Evolutionary conservation across 371 early-diverging fungal genomes (phyloP).

Genomic region (Mucor mucedo): DNA sequence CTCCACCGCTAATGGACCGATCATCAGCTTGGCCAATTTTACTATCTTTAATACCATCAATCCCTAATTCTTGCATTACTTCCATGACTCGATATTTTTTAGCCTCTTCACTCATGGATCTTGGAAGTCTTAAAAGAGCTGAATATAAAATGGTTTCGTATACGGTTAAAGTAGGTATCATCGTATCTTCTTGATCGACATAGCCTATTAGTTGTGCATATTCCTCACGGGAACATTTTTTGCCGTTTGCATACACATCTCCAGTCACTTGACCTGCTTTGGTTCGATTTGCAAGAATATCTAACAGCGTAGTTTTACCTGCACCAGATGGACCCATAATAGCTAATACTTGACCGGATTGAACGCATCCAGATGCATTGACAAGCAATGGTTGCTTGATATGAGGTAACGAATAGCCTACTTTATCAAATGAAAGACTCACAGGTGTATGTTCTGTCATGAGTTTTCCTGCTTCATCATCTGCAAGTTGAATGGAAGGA

Average conservation of each 20-base stretch:
- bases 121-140: slow-evolving; percentile 79
- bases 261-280: slow-evolving; percentile 67
- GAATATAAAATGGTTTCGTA: slow-evolving; percentile 83
- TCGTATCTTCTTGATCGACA: slow-evolving; percentile 87
- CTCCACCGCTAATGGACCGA: slow-evolving; percentile 88
- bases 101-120: slow-evolving; percentile 60
- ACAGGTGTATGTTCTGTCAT: slow-evolving; percentile 78
- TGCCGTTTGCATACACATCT: slow-evolving; percentile 69
- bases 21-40: slow-evolving; percentile 77
- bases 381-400: slow-evolving; percentile 56
- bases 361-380: slow-evolving; percentile 71
- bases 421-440: slow-evolving; percentile 67
- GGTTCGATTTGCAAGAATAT: slow-evolving; percentile 75
- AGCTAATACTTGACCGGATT: slow-evolving; percentile 81
- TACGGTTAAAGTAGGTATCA: slow-evolving; percentile 84
- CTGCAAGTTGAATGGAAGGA: slow-evolving; percentile 48
- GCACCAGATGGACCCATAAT: slow-evolving; percentile 85
- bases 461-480: slow-evolving; percentile 70
- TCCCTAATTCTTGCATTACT: slow-evolving; percentile 77
- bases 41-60: slow-evolving; percentile 79
- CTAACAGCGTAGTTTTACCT: slow-evolving; percentile 77
- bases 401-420: slow-evolving; percentile 56
- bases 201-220: slow-evolving; percentile 77
- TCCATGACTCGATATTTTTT: slow-evolving; percentile 72
- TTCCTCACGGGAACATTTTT: slow-evolving; percentile 52